Evolutionary conservation across 192 early-diverging fungal species (phyloP), one percentile per base, ranked within the genome.

Genomic region (Rhizophagus sp.): DNA sequence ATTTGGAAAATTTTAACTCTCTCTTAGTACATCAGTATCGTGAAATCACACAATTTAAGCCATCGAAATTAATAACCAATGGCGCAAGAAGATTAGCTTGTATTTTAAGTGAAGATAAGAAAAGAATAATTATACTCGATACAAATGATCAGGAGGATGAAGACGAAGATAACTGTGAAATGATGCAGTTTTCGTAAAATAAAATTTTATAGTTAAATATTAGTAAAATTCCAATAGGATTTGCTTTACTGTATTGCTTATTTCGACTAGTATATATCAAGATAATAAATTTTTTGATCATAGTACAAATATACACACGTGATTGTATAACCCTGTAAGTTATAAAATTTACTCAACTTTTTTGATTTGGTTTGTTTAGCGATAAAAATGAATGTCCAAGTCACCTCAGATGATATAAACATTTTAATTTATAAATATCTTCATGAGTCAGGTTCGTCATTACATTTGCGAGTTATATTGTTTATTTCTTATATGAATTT

Each of bases 71-170:
- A 33, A 62, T 24, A 30, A 79, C 67, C 17, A 79, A 71, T 27
- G 47, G 47, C 27, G 25, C 33, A n/a, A 68, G 50, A 57, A 68
- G 47, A 12, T 64, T 76, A 39, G 36, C 70, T n/a, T 57, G 44
- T 62, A 27, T 70, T 11, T 47, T 79, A 30, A 79, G 78, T 71
- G 49, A 71, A 39, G 57, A 79, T 47, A 39, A 19, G 15, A 49
- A 41, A 62, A 69, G 33, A n/a, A 62, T 79, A 13, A 33, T 79
- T 25, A 79, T 79, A 79, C 70, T 71, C 36, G 78, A 79, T 71
- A 71, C 49, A 4, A 79, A 79, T 61, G 68, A 71, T 22, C 49
- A 79, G 12, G 78, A 79, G 19, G 78, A 71, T 27, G 64, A 67
- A 41, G 64, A 78, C 22, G 67, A 50, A 50, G 34, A 79, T n/a